Percentiles rank a stretch among this genome's conserved stretches.
Conservation (phyloP, 106 monocot genomes). For the Dactylorhiza incarnata region DNA sequence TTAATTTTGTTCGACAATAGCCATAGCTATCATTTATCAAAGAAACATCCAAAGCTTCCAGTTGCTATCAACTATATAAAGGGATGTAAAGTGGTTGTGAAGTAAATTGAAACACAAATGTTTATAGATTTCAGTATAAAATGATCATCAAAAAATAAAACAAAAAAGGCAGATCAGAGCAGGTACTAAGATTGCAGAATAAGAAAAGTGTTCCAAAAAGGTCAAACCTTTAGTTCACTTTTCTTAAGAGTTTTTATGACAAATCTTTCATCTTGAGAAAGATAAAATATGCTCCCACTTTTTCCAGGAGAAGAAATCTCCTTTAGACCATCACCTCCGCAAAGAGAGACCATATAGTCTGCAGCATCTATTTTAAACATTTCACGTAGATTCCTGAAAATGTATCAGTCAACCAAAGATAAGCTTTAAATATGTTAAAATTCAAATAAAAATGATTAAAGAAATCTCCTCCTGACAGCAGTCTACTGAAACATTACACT, state of each 20-base stretch:
- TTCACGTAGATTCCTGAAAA: constrained; percentile 87
- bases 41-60: neutral
- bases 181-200: neutral
- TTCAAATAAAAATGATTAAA: neutral
- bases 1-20: too few species aligned
- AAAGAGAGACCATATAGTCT: constrained; percentile 97
- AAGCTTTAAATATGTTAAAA: neutral
- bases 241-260: constrained; percentile 82
- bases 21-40: neutral
- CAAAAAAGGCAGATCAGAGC: neutral
- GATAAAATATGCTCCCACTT: constrained; percentile 98
- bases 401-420: neutral
- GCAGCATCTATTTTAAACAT: constrained; percentile 99
- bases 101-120: neutral
- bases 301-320: constrained; percentile 97
- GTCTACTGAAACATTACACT: neutral
- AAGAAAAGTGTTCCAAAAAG: neutral
- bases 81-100: neutral
- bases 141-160: neutral
- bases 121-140: neutral
- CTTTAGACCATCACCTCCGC: constrained; percentile 76
- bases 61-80: neutral
- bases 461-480: neutral
- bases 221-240: constrained; percentile 72
- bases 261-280: constrained; percentile 97